Evolutionary conservation across 352 stramenopile genomes (phyloP), one percentile per base, ranked within the genome.

Genomic region (Phytopythium montanum): DNA sequence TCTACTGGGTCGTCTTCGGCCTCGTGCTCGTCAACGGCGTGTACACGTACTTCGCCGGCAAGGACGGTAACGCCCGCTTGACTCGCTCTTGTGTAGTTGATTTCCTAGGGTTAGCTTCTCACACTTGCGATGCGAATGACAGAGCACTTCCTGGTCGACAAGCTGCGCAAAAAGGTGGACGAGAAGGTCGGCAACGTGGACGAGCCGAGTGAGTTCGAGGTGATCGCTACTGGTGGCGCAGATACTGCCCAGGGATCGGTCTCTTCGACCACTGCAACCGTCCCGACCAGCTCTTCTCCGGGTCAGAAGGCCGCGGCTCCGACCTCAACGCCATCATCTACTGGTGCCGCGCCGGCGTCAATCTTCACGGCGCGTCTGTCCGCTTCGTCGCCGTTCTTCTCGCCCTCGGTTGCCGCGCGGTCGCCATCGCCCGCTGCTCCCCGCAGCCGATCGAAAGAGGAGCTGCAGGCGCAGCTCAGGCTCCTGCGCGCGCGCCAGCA

Each of bases 1-100:
- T 91, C 19, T 91, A 91, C 60, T 91, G 81, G 81, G 28, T 82
- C 39, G 25, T 88, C 46, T 91, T 91, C 54, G 64, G 31, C 5
- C 19, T 86, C 9, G 74, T 91, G 52, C 49, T 91, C 31, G 59
- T 38, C 60, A 91, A 89, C 59, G 81, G 81, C 25, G 36, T 79
- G 50, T 87, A 79, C 65, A 88, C 81, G 42, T 85, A 83, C 48
- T 59, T 76, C 26, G 34, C 62, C 1, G 77, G 77, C 49, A 80
- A 84, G 42, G 77, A 87, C 60, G 69, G 68, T 75, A 52, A 6
- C n/a, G 60, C 10, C 12, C 28, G 34, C 33, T n/a, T 8, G 6
- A 10, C 10, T 53, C 41, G n/a, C 29, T 8, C 34, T 44, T 3
- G 8, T 38, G 39, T 18, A 44, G 23, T 21, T n/a, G 23, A 9